These are phyloP conservation scores for Amaranthus palmeri DNA, from an alignment of 148 eudicot species.

Conservation along the genomic window DNA sequence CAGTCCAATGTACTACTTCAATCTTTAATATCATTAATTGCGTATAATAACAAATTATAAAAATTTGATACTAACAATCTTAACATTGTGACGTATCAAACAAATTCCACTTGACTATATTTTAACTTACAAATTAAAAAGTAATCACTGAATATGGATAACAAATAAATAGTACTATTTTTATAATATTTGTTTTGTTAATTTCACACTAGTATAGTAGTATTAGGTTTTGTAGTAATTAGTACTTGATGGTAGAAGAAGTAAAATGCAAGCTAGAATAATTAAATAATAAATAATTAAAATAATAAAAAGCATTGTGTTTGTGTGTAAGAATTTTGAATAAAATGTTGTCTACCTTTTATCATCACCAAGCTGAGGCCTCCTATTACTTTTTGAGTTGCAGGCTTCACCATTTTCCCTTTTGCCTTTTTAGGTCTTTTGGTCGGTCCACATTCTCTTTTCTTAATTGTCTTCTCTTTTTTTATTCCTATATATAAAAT, in stretches of 20 bases:
- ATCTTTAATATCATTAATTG: no score
- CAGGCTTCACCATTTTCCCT: slow-evolving; percentile 29
- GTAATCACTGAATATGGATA: no score
- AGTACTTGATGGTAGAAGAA: slow-evolving; percentile 7
- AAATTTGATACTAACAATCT: no score
- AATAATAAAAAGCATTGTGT: neutral
- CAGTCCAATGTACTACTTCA: no score
- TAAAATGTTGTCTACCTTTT: slow-evolving; percentile 18
- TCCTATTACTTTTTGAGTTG: slow-evolving; percentile 17
- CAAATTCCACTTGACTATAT: no score
- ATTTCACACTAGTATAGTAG: no score
- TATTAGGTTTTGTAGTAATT: slow-evolving; percentile 11
- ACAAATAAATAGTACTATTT: no score
- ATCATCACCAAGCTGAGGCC: slow-evolving; percentile 25
- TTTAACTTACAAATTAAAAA: no score
- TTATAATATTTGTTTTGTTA: no score
- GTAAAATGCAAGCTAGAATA: slow-evolving; percentile 18
- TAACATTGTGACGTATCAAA: no score
- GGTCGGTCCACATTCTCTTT: slow-evolving; percentile 28
- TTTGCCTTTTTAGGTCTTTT: slow-evolving; percentile 25
- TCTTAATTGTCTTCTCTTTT: slow-evolving; percentile 13
- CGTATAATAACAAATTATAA: no score
- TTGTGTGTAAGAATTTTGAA: neutral
- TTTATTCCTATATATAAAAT: neutral
- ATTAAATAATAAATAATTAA: slow-evolving; percentile 12